A percentile compares a stretch with the other conserved stretches of the same genome.
phyloP scores from a whole-genome alignment of 257 asterid genomes.

The Plantago elongata region DNA sequence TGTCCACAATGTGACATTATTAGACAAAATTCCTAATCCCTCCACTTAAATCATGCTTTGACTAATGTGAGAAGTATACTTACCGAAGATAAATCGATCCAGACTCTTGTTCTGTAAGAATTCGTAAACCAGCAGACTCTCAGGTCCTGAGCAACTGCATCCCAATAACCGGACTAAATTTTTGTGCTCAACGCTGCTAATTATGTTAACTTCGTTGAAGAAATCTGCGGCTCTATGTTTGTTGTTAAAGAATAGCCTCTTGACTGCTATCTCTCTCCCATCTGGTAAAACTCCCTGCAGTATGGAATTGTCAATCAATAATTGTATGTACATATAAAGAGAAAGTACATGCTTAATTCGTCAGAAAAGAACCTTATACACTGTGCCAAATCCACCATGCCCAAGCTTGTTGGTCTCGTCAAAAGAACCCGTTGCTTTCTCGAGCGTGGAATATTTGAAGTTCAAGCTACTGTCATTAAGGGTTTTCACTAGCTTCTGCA shows the following conservation, averaged over 20 bases:
- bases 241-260: slow-evolving; percentile 83
- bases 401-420: slow-evolving; percentile 86
- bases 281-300: slow-evolving; percentile 74
- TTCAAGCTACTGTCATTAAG: slow-evolving; percentile 79
- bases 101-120: slow-evolving; percentile 67
- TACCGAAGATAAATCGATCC: slow-evolving; percentile 75
- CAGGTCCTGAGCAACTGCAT: slow-evolving; percentile 91
- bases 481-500: slow-evolving; percentile 54
- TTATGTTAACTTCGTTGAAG: slow-evolving; percentile 90
- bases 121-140: slow-evolving; percentile 88
- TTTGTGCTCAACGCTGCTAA: slow-evolving; percentile 84
- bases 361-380: slow-evolving; percentile 51
- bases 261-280: slow-evolving; percentile 92
- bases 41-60: neutral
- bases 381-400: slow-evolving; percentile 93
- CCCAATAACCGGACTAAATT: slow-evolving; percentile 80
- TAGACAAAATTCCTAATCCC: neutral
- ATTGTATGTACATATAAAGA: neutral
- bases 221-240: slow-evolving; percentile 86
- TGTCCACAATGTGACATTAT: slow-evolving; percentile 19
- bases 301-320: neutral
- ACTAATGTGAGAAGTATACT: slow-evolving; percentile 5
- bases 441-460: slow-evolving; percentile 88
- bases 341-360: neutral
- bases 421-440: slow-evolving; percentile 76